phyloP scores from a whole-genome alignment of 768 basidiomycete genomes.

The Leccinum fibrillosum region DNA sequence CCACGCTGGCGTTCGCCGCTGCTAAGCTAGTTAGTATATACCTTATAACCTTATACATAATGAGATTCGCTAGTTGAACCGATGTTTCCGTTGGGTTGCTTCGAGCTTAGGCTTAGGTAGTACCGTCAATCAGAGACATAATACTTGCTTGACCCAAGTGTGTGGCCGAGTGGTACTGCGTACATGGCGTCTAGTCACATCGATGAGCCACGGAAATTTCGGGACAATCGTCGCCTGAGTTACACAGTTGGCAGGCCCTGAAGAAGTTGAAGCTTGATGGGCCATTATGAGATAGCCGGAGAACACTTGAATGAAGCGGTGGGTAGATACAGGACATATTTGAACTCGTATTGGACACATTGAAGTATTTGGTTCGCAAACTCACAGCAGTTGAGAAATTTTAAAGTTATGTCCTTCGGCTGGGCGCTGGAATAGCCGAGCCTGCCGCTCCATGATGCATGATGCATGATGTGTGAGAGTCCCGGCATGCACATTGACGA shows the following conservation, averaged over 20 bases:
- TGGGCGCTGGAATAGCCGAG: not conserved
- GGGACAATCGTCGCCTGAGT: not conserved
- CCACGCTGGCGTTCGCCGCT: conserved; percentile 23
- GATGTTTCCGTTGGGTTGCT: not conserved
- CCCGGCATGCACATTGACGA: not conserved
- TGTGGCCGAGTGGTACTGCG: not conserved
- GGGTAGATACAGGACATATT: not conserved
- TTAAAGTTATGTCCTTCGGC: not conserved
- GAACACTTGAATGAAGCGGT: not conserved
- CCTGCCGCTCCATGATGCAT: not conserved
- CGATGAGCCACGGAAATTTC: not conserved
- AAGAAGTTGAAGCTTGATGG: not conserved
- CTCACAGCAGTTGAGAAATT: not conserved
- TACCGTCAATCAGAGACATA: not conserved
- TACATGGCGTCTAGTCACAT: not conserved
- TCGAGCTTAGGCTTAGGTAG: not conserved
- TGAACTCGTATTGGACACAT: not conserved
- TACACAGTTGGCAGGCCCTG: not conserved
- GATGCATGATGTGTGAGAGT: not conserved
- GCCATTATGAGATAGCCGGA: not conserved
- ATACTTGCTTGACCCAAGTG: not conserved
- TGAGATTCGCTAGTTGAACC: conserved; percentile 7
- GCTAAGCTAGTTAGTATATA: conserved; percentile 13
- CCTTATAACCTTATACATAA: conserved; percentile 24
- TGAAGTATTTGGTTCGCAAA: not conserved